Percentiles rank a stretch among this genome's conserved stretches.
These are phyloP conservation scores for Teunomyces aglyptinius DNA, from an alignment of 805 yeast species.

Conservation along the genomic window DNA sequence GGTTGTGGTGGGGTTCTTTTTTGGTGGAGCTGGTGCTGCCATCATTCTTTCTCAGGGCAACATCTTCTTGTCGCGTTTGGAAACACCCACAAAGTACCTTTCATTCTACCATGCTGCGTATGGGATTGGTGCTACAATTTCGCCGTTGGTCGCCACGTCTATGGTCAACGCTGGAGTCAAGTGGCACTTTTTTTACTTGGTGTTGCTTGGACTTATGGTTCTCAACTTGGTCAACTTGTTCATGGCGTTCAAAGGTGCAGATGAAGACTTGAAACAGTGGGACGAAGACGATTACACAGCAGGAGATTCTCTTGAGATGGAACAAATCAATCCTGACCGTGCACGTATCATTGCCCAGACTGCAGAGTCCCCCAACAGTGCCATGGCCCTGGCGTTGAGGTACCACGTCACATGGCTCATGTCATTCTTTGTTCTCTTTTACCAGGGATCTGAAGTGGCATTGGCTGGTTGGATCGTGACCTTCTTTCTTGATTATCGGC, in stretches of 20 bases:
- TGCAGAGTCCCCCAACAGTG: conserved; percentile 18
- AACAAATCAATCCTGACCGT: background rate
- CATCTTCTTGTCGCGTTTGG: conserved; percentile 48
- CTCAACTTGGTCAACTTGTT: conserved; percentile 31
- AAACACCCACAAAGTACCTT: conserved; percentile 54
- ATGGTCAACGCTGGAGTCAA: conserved; percentile 47
- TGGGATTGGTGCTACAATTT: conserved; percentile 69
- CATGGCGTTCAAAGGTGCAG: conserved; percentile 49
- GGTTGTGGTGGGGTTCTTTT: conserved; percentile 48
- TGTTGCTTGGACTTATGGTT: conserved; percentile 42
- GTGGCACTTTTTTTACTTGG: conserved; percentile 56
- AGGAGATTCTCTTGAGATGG: background rate
- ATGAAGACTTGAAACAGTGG: conserved; percentile 42
- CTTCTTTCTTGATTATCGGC: conserved; percentile 54
- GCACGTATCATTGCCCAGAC: background rate
- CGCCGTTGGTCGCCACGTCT: conserved; percentile 63
- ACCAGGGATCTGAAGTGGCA: conserved; percentile 68
- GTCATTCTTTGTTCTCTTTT: conserved; percentile 55
- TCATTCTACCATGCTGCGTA: conserved; percentile 67
- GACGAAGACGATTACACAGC: conserved; percentile 16
- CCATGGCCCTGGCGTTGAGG: conserved; percentile 38
- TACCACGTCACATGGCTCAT: conserved; percentile 45
- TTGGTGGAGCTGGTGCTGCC: conserved; percentile 61
- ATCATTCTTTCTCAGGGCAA: conserved; percentile 49
- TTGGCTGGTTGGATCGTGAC: conserved; percentile 73